Evolutionary conservation across 176 grass and related monocot species (phyloP), one percentile per base, ranked within the genome.

Genomic region (Avena sativa): DNA sequence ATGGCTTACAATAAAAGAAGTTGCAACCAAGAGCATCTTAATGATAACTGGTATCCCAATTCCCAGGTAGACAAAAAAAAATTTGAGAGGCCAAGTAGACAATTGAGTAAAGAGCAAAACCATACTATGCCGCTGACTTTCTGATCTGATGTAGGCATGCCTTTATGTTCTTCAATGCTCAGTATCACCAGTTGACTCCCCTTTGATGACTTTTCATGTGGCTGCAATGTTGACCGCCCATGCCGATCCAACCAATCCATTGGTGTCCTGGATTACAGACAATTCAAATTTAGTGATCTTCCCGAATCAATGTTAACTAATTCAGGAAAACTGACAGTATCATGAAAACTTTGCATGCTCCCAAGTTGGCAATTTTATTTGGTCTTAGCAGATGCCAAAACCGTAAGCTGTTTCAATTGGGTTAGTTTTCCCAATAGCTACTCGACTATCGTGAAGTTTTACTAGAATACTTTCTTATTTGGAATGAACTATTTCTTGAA

Each of bases 241-340:
- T 25, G 12, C 34, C 13, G 40, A 40, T 46, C 19, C 57, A 6
- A 53, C 25, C 14, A 0, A 65, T 79, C 56, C 46, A 47, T 85
- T 19, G 34, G 8, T 75, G 58, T 52, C 75, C 75, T 91, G 81
- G 48, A 66, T 69, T 20, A 36, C 44, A 87, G 36, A 66, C 12
- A 74, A 28, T 74, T 57, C 5, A 72, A 14, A 72, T 47, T 38
- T 30, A 86, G 67, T 40, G 61, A 25, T 30, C 11, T 68, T n/a
- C 2, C 19, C 0, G 0, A 82, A 73, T 28, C 13, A 57, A 58
- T 26, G 51, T 44, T 30, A 53, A 25, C 7, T 73, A 36, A 30
- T 25, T 12, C 12, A 32, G 44, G 55, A 4, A 50, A 71, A 43
- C 47, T 38, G 38, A n/a, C 77, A 8, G 20, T 67, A 5, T 23